phyloP scores from a whole-genome alignment of 2,329 filamentous ascomycete species.

The Pyrenophora graminea region DNA sequence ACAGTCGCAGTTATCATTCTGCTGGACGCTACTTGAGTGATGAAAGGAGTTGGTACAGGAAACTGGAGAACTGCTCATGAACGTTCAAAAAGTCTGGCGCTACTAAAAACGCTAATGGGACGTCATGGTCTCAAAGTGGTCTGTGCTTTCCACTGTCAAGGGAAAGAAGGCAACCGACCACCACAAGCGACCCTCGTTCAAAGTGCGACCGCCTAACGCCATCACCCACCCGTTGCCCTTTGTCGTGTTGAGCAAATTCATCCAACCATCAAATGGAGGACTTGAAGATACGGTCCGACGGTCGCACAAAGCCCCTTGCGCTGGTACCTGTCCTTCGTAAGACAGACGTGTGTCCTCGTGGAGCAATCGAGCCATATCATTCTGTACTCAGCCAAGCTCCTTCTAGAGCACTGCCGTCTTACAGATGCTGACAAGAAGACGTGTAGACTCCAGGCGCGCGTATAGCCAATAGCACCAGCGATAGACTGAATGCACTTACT shows the following conservation, averaged over 20 bases:
- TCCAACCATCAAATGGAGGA: not conserved
- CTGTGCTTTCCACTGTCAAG: conserved; percentile 2
- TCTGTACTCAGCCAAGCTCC: not conserved
- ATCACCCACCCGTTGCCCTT: conserved; percentile 1
- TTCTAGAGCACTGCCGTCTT: not conserved
- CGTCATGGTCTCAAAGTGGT: conserved; percentile 5
- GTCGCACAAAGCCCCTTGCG: conserved; percentile 1
- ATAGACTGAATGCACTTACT: not conserved
- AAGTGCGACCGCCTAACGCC: not conserved
- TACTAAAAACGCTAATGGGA: not conserved
- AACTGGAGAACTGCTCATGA: not conserved
- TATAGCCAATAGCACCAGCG: not conserved
- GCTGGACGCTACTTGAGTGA: not conserved
- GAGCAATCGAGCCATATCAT: not conserved
- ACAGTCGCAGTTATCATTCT: not conserved
- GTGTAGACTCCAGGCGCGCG: not conserved
- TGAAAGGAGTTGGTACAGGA: not conserved
- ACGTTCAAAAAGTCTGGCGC: not conserved
- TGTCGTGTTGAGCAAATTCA: not conserved
- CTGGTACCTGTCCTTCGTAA: not conserved
- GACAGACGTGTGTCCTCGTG: not conserved
- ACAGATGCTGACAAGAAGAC: not conserved
- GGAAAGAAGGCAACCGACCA: conserved; percentile 16
- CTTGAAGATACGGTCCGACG: not conserved
- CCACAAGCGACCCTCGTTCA: not conserved